Percentiles rank a stretch among this genome's conserved stretches.
Evolutionary conservation across 495 filamentous ascomycete genomes (phyloP).

Genomic region (Lasiosphaeria hispida): DNA sequence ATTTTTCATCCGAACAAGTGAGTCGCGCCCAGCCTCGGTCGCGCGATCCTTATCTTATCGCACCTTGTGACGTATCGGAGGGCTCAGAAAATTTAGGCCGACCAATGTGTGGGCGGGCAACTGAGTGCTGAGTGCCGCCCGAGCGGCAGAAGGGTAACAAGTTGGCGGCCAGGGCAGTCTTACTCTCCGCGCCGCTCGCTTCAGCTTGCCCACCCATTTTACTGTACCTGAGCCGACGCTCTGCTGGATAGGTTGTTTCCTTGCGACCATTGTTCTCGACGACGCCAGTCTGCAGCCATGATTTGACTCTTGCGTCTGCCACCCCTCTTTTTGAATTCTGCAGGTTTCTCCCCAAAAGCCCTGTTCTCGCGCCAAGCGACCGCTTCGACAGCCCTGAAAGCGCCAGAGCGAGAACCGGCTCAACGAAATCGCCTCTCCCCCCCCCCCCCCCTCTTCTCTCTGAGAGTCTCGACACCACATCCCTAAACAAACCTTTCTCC

Average conservation of each 20-base stretch:
- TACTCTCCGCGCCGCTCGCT: too few relatives aligned
- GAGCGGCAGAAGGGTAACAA: conserved; percentile 15
- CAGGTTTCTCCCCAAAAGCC: too few relatives aligned
- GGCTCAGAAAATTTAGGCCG: conserved; percentile 16
- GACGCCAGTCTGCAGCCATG: conserved; percentile 13
- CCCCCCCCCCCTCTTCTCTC: background rate
- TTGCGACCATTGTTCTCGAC: conserved; percentile 8
- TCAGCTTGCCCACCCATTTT: conserved; percentile 20
- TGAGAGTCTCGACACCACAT: background rate
- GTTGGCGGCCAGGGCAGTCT: background rate
- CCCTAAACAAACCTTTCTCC: background rate
- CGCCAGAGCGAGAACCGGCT: background rate
- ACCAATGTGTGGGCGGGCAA: conserved; percentile 1
- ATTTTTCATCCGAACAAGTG: too few relatives aligned
- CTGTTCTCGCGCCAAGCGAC: too few relatives aligned
- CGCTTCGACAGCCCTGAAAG: background rate
- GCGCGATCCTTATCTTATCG: conserved; percentile 31
- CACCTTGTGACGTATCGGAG: conserved; percentile 31
- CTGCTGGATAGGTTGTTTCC: conserved; percentile 5
- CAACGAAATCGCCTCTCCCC: background rate
- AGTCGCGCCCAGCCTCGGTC: background rate
- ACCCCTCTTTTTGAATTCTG: background rate
- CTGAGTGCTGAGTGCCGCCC: conserved; percentile 7
- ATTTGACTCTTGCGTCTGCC: conserved; percentile 6
- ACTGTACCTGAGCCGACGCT: conserved; percentile 3